A percentile compares a stretch with the other conserved stretches of the same genome.
Evolutionary conservation across 768 basidiomycete species (phyloP).

Genomic region (Lactifluus piperatus): DNA sequence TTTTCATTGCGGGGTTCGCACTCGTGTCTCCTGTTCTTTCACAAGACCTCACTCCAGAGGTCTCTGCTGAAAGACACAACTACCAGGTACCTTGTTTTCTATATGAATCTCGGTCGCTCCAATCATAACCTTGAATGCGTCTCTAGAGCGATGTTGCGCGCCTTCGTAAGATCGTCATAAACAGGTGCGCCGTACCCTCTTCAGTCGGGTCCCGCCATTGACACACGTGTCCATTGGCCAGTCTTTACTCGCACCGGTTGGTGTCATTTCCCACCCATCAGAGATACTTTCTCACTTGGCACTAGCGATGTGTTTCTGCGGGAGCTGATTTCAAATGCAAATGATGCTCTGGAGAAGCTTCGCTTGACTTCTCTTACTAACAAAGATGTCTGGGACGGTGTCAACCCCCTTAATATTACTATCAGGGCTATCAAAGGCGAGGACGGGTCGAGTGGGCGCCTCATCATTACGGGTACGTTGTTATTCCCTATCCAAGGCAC

Average conservation of each 20-base stretch:
- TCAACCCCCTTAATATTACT: constrained; percentile 73
- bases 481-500: not conserved
- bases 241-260: constrained; percentile 78
- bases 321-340: constrained; percentile 88
- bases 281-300: not conserved
- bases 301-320: constrained; percentile 76
- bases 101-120: not conserved
- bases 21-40: constrained; percentile 37
- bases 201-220: constrained; percentile 2
- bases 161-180: constrained; percentile 87
- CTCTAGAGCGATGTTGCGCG: constrained; percentile 85
- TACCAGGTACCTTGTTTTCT: constrained; percentile 46
- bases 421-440: constrained; percentile 67
- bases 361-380: constrained; percentile 79
- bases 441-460: constrained; percentile 56
- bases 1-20: constrained; percentile 38
- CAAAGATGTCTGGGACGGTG: constrained; percentile 58
- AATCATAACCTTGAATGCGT: not conserved
- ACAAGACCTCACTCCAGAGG: constrained; percentile 27
- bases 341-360: constrained; percentile 94
- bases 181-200: constrained; percentile 42
- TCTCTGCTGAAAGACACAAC: constrained; percentile 46
- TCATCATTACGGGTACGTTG: constrained; percentile 62
- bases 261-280: constrained; percentile 16
- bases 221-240: constrained; percentile 27